Base-by-base conservation (phyloP, 495 filamentous ascomycete genomes). In the Clavariopsis aquatica region DNA sequence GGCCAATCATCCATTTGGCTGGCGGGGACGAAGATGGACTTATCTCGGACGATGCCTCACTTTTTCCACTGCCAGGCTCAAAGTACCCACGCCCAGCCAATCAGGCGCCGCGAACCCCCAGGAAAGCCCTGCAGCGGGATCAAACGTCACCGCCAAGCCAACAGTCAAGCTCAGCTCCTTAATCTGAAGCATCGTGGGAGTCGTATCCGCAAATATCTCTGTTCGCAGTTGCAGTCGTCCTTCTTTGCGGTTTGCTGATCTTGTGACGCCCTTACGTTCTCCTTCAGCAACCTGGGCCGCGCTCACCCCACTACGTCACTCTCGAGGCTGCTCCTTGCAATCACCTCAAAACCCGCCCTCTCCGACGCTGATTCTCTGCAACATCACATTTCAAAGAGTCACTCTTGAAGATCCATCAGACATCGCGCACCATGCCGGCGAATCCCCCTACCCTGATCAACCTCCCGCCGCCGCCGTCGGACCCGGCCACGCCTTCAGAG, bases 401-500 rank as follows among this genome's bases (percentile, higher is more conserved):
- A 29, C 9, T 36, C 63, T 2, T 17, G 31, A 15, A 41, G 2
- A 26, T 52, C 52, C 6, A 43, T 23, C 23, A 54, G 17, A 56
- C 13, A 46, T 31, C 20, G 27, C 29, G 26, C 57, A 57, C 24
- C 53, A 71, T 71, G 51, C 74, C 71, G 71, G 52, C 82, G n/a
- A 74, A 69, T 52, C 68, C 75, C 62, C 88, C 87, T 1, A 94
- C 89, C 56, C 77, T 95, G 64, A 91, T 95, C 79, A 91, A 93
- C 73, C 83, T 95, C 46, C 92, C 92, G 29, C 90, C 90, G 59
- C 87, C 91, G 49, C 88, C 89, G 9, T 91, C 90, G 27, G 88
- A 90, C 61, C 88, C 90, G 23, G 89, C 88, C 60, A 96, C 92
- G n/a, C 92, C 92, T 27, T 91, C 89, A 9, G 92, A 96, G 62